phyloP scores from a whole-genome alignment of 805 yeast species.

The Ogataea allantospora region DNA sequence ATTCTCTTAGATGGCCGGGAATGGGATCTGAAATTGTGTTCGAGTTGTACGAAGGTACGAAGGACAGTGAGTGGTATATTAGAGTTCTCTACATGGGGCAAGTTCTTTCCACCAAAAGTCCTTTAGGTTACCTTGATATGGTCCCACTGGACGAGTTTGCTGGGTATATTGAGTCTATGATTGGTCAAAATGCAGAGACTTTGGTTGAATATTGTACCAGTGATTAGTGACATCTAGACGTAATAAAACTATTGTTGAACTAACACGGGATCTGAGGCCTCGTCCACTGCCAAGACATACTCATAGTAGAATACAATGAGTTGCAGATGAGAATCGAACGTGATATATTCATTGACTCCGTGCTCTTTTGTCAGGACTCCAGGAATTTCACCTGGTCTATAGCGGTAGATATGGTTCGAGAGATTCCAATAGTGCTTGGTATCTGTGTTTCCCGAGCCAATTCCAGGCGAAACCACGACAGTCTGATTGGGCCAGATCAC shows the following conservation, averaged over 20 bases:
- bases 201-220: conserved; percentile 13
- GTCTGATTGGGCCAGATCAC: conserved; percentile 37
- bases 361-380: conserved; percentile 47
- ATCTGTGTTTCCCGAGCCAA: conserved; percentile 68
- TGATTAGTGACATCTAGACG: background rate
- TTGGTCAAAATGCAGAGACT: conserved; percentile 19
- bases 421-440: conserved; percentile 60
- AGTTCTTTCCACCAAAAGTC: conserved; percentile 18
- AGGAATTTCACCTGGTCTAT: conserved; percentile 42
- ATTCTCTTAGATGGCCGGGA: conserved; percentile 44
- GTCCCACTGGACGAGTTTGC: conserved; percentile 16
- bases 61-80: conserved; percentile 27
- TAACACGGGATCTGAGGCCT: background rate
- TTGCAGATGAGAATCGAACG: conserved; percentile 55
- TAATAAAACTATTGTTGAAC: conserved; percentile 1
- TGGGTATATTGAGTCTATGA: conserved; percentile 17
- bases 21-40: conserved; percentile 45
- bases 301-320: conserved; percentile 55
- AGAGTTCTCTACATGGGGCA: conserved; percentile 39
- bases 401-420: conserved; percentile 57
- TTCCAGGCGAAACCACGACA: conserved; percentile 50
- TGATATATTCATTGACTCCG: conserved; percentile 62
- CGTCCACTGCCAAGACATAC: conserved; percentile 33
- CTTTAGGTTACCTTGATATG: conserved; percentile 22
- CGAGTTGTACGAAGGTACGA: conserved; percentile 35